Evolutionary conservation across 225 moss, liverwort and hornwort species (phyloP).

Genomic region (Climacium dendroides): DNA sequence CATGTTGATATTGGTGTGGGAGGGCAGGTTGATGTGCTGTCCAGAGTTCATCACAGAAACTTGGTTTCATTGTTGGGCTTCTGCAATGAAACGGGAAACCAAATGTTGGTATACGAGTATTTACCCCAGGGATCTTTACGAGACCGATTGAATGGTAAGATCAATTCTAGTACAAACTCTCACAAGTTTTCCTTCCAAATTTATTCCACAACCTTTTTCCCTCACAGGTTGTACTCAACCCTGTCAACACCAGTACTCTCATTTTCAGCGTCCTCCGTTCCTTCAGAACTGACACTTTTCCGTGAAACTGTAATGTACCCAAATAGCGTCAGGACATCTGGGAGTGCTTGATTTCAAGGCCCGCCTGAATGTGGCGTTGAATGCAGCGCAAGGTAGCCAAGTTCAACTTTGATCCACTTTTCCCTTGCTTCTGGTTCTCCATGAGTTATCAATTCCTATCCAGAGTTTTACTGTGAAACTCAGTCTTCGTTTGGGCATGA

Average conservation of each 20-base stretch:
- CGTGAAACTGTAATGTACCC: background rate
- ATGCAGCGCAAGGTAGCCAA: conserved; percentile 6
- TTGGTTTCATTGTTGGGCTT: conserved; percentile 29
- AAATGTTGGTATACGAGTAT: conserved; percentile 23
- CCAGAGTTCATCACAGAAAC: conserved; percentile 33
- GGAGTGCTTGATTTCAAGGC: conserved; percentile 1
- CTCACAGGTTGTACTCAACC: background rate
- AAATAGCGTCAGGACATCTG: background rate
- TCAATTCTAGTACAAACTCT: background rate
- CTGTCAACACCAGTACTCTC: background rate
- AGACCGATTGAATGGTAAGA: conserved; percentile 19
- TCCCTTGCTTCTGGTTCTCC: background rate
- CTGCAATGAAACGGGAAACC: conserved; percentile 8
- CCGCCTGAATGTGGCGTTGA: conserved; percentile 12
- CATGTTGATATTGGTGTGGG: background rate
- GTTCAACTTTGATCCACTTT: background rate
- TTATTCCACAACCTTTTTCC: background rate
- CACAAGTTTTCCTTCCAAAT: background rate
- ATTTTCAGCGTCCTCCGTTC: background rate
- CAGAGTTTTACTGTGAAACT: background rate
- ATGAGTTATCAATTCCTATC: background rate
- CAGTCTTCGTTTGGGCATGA: background rate
- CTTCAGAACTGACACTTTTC: background rate
- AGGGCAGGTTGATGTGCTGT: conserved; percentile 23
- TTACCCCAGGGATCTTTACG: conserved; percentile 17